Conservation (phyloP, 2,329 filamentous ascomycete species). For the Pseudopyricularia cyperi region DNA sequence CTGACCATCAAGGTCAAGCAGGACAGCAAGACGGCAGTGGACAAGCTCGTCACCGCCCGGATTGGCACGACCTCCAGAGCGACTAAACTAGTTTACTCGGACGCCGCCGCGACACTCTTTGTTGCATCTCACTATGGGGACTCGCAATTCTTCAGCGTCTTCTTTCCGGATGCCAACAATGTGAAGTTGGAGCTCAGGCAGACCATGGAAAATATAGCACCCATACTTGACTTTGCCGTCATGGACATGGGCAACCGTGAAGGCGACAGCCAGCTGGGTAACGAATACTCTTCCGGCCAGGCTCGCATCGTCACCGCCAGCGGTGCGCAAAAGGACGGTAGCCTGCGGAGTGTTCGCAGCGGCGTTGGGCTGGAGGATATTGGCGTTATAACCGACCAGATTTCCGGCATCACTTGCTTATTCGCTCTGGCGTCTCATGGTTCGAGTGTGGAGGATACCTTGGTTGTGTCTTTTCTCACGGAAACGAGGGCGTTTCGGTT, state of each 20-base stretch:
- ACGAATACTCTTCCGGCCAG: constrained; percentile 90
- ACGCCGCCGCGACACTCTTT: constrained; percentile 56
- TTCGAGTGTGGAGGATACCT: constrained; percentile 45
- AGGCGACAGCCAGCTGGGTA: constrained; percentile 55
- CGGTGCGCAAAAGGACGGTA: constrained; percentile 80
- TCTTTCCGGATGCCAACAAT: background rate
- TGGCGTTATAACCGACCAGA: constrained; percentile 60
- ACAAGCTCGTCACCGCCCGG: constrained; percentile 51
- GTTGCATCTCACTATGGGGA: constrained; percentile 89
- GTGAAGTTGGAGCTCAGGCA: constrained; percentile 48
- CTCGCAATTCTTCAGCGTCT: constrained; percentile 63
- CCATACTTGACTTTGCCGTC: constrained; percentile 81
- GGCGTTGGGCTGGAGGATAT: constrained; percentile 86
- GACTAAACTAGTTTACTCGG: constrained; percentile 46
- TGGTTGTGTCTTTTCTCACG: constrained; percentile 69
- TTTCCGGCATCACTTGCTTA: constrained; percentile 59
- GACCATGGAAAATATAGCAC: constrained; percentile 71
- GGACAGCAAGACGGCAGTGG: constrained; percentile 54
- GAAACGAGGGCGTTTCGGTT: constrained; percentile 80
- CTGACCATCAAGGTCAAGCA: constrained; percentile 59
- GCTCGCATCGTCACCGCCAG: constrained; percentile 88
- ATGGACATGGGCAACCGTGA: constrained; percentile 91
- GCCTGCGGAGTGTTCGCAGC: constrained; percentile 78
- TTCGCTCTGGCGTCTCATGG: constrained; percentile 50
- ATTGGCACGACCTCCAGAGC: constrained; percentile 61